These are phyloP conservation scores for Talaromyces sp. DNA, from an alignment of 2,329 filamentous ascomycete genomes.

Conservation along the genomic window DNA sequence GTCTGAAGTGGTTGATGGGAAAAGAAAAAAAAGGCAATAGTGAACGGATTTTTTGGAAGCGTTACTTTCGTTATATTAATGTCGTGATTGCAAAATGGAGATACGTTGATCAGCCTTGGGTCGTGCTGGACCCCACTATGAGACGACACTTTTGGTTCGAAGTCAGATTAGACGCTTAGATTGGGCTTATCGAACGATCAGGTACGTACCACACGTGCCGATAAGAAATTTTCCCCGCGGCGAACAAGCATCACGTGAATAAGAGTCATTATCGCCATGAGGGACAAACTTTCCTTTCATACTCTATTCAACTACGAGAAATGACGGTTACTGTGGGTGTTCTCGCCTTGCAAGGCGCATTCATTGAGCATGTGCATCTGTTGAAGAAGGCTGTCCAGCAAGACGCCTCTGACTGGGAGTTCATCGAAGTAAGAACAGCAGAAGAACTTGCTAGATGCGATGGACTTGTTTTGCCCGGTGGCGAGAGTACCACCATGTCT, in stretches of 20 bases:
- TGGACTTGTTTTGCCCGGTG: constrained; percentile 86
- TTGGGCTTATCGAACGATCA: background rate
- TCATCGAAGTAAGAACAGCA: constrained; percentile 79
- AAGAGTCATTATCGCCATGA: constrained; percentile 5
- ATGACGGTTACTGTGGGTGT: constrained; percentile 60
- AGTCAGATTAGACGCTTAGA: background rate
- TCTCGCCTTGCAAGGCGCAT: constrained; percentile 85
- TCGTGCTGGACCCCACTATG: background rate
- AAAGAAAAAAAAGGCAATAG: background rate
- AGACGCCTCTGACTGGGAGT: constrained; percentile 53
- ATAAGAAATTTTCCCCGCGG: constrained; percentile 5
- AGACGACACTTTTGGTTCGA: background rate
- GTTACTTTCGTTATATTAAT: background rate
- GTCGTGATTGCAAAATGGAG: background rate
- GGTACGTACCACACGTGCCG: constrained; percentile 1
- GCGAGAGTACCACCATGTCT: constrained; percentile 92
- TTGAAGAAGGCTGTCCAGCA: constrained; percentile 65
- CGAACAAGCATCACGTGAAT: constrained; percentile 1
- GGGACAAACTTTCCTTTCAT: constrained; percentile 1
- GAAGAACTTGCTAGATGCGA: constrained; percentile 72
- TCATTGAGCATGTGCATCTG: constrained; percentile 81
- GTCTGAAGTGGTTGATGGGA: background rate
- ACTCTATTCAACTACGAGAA: constrained; percentile 23
- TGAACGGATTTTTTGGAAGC: background rate
- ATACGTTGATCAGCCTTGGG: background rate